Conservation (phyloP, 805 yeast genomes). For the Wickerhamiella cacticola region DNA sequence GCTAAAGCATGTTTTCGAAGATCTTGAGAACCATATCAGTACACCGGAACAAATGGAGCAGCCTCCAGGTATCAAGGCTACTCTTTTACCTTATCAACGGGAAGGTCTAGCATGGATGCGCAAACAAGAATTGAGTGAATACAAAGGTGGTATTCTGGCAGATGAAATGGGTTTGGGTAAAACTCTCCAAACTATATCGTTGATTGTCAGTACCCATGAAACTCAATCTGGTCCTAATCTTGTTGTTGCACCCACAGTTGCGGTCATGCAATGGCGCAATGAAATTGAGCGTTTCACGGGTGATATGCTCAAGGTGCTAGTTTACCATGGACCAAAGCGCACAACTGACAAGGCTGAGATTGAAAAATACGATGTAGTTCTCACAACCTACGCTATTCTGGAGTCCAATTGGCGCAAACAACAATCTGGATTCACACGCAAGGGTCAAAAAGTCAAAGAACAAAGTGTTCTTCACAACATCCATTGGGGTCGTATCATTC, state of each 20-base stretch:
- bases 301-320: constrained; percentile 50
- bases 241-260: constrained; percentile 98
- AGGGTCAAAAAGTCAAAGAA: constrained; percentile 59
- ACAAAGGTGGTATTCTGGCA: constrained; percentile 84
- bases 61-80: constrained; percentile 65
- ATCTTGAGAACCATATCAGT: constrained; percentile 35
- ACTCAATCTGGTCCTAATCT: constrained; percentile 53
- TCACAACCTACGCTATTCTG: constrained; percentile 86
- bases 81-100: constrained; percentile 74
- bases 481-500: constrained; percentile 68
- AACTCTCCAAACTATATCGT: constrained; percentile 88
- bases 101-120: constrained; percentile 89
- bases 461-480: constrained; percentile 61
- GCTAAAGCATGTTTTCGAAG: constrained; percentile 56
- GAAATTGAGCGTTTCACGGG: constrained; percentile 82
- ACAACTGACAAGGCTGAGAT: constrained; percentile 47
- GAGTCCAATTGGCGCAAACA: constrained; percentile 82
- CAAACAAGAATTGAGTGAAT: constrained; percentile 61
- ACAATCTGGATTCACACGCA: constrained; percentile 67
- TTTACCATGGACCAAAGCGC: constrained; percentile 81
- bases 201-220: constrained; percentile 56
- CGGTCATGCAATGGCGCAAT: constrained; percentile 92
- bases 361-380: constrained; percentile 55
- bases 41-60: constrained; percentile 33
- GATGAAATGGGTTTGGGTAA: constrained; percentile 99